A percentile compares a stretch with the other conserved stretches of the same genome.
These are phyloP conservation scores for Colletotrichum godetiae DNA, from an alignment of 2,329 filamentous ascomycete genomes.

Conservation along the genomic window DNA sequence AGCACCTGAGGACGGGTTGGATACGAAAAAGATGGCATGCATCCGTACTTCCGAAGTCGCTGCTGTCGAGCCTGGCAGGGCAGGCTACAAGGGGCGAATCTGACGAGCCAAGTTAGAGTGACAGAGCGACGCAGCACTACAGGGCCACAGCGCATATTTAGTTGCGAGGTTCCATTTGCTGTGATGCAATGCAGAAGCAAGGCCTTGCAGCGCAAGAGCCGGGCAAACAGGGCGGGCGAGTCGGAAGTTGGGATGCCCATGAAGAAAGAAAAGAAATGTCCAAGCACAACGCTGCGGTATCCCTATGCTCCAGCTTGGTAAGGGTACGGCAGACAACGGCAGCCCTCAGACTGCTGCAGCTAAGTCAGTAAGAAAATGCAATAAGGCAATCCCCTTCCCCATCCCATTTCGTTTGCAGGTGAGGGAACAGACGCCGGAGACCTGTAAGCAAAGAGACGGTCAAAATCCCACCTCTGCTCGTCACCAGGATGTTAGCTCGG, in stretches of 20 bases:
- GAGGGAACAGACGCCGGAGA: constrained; percentile 17
- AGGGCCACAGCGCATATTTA: neutral
- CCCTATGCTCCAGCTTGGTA: neutral
- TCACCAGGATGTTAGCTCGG: neutral
- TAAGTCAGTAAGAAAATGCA: neutral
- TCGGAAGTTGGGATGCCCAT: constrained; percentile 13
- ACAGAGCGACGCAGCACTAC: neutral
- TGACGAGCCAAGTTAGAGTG: neutral
- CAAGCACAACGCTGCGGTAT: constrained; percentile 1
- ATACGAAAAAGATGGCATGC: neutral
- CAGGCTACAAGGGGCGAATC: constrained; percentile 13
- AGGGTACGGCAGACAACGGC: neutral
- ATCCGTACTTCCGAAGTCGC: neutral
- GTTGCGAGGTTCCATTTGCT: constrained; percentile 1
- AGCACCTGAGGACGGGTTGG: neutral
- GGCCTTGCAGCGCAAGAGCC: constrained; percentile 27
- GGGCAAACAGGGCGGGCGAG: constrained; percentile 22
- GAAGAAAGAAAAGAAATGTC: constrained; percentile 13
- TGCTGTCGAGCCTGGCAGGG: neutral
- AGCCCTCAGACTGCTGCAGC: constrained; percentile 16
- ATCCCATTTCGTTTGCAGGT: neutral
- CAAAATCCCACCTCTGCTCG: neutral
- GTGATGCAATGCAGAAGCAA: constrained; percentile 29
- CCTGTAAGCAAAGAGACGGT: constrained; percentile 12
- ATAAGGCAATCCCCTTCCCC: constrained; percentile 15